Conservation (phyloP, 495 filamentous ascomycete species). For the Xylaria venustula region DNA sequence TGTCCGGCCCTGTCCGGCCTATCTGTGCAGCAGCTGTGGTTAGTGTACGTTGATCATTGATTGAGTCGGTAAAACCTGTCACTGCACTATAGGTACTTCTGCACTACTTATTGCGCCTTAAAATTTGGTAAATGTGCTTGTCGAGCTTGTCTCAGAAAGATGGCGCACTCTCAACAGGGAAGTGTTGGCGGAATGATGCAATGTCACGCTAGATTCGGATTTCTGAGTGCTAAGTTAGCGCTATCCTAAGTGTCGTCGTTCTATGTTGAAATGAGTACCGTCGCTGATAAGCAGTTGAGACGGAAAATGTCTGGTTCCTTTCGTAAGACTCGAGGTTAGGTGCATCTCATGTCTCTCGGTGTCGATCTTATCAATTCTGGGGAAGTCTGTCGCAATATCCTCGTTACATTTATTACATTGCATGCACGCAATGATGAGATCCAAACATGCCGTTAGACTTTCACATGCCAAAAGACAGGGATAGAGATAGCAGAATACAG, state of each 20-base stretch:
- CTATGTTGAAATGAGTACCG: no score
- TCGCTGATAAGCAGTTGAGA: background rate
- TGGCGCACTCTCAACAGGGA: background rate
- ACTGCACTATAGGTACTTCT: no score
- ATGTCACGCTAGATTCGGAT: background rate
- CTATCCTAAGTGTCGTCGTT: no score
- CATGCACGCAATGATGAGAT: background rate
- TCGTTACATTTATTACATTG: no score
- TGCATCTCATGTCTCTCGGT: background rate
- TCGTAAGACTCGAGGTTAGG: no score
- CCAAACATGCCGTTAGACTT: conserved; percentile 5
- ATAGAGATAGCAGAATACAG: background rate
- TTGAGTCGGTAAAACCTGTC: no score
- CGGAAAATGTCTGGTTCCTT: background rate
- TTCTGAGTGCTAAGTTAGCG: background rate
- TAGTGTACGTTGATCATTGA: no score
- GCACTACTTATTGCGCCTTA: background rate
- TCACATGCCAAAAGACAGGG: conserved; percentile 31
- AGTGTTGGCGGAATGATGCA: conserved; percentile 5
- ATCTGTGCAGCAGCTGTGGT: no score
- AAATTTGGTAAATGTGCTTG: background rate
- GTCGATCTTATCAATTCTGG: background rate
- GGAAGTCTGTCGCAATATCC: background rate
- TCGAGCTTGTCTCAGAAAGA: conserved; percentile 1
- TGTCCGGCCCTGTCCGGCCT: no score